phyloP scores from a whole-genome alignment of 371 early-diverging fungal species.

The Haplosporangium sp. region DNA sequence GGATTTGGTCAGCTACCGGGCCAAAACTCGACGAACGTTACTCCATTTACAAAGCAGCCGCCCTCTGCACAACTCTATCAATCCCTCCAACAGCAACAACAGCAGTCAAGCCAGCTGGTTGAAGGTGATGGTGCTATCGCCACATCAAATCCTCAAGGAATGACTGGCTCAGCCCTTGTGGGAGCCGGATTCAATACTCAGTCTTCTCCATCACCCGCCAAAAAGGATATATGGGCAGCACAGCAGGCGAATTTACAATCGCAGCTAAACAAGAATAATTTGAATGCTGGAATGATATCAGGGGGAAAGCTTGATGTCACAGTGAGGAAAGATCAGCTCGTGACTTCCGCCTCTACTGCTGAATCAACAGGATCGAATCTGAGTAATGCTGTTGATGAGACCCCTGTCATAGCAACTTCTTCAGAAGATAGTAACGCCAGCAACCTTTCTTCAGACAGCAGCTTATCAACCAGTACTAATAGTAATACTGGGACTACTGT shows the following conservation, averaged over 20 bases:
- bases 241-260: constrained; percentile 14
- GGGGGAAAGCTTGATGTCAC: constrained; percentile 3
- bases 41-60: constrained; percentile 3
- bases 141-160: not conserved
- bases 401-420: constrained; percentile 6
- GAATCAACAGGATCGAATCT: constrained; percentile 12
- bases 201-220: not conserved
- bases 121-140: not conserved
- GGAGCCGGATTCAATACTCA: constrained; percentile 2
- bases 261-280: constrained; percentile 21
- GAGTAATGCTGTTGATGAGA: constrained; percentile 7
- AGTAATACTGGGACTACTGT: not conserved
- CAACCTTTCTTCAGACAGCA: not conserved
- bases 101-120: too few relatives aligned
- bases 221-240: constrained; percentile 27
- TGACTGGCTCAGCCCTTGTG: not conserved
- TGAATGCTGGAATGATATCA: constrained; percentile 15
- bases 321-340: constrained; percentile 2
- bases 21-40: constrained; percentile 1
- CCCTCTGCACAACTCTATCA: constrained; percentile 4
- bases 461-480: not conserved
- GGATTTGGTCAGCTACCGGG: constrained; percentile 6
- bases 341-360: not conserved
- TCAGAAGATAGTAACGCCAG: not conserved
- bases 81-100: constrained; percentile 11